Conservation (phyloP, 2,329 filamentous ascomycete genomes). For the Tolypocladium capitatum region DNA sequence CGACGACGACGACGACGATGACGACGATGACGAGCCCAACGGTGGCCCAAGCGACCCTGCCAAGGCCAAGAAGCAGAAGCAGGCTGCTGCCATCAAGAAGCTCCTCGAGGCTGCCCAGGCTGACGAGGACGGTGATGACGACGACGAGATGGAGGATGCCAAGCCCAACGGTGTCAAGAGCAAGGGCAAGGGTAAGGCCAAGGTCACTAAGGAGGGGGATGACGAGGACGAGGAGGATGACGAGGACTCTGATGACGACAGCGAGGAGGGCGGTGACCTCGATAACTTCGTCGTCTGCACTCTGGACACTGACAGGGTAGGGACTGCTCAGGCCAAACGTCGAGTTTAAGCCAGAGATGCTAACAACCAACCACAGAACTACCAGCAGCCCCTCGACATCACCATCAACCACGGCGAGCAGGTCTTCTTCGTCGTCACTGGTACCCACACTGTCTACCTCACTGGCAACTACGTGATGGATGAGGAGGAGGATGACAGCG, state of each 20-base stretch:
- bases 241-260: slow-evolving; percentile 50
- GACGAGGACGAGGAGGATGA: slow-evolving; percentile 42
- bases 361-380: slow-evolving; percentile 48
- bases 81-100: slow-evolving; percentile 64
- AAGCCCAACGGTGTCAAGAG: slow-evolving; percentile 44
- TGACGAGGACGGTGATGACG: slow-evolving; percentile 42
- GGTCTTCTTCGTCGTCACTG: slow-evolving; percentile 83
- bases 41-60: slow-evolving; percentile 83
- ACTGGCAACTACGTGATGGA: slow-evolving; percentile 93
- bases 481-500: slow-evolving; percentile 47
- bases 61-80: slow-evolving; percentile 78
- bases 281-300: slow-evolving; percentile 95
- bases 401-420: slow-evolving; percentile 79
- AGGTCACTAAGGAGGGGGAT: slow-evolving; percentile 46
- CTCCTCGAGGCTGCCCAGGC: slow-evolving; percentile 53
- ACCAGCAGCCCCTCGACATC: slow-evolving; percentile 90
- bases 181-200: slow-evolving; percentile 57
- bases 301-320: slow-evolving; percentile 81
- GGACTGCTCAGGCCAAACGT: slow-evolving; percentile 9
- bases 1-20: slow-evolving; percentile 35
- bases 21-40: slow-evolving; percentile 58
- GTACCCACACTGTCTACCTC: slow-evolving; percentile 80
- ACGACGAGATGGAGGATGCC: slow-evolving; percentile 64
- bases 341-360: neutral
- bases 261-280: slow-evolving; percentile 51